Evolutionary conservation across 2,329 filamentous ascomycete genomes (phyloP), one percentile per base, ranked within the genome.

Genomic region (Grosmannia serpens): DNA sequence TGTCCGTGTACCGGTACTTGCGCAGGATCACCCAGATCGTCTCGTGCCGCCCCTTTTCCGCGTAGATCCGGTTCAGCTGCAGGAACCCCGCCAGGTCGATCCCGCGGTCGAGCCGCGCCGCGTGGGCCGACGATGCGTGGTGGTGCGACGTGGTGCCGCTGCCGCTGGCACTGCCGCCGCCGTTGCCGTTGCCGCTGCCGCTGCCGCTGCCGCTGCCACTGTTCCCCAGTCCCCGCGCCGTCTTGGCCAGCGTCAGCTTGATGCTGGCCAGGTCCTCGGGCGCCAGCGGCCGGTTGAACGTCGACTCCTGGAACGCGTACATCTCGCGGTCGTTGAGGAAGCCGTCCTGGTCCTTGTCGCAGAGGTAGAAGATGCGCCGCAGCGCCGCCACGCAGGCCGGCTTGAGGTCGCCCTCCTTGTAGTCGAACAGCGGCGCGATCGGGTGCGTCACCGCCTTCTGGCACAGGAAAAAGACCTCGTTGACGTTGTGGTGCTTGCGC

Each of bases 361-460:
- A 95, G 4, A 99, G 81, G 68, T 95, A 97, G 73, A 99, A 99
- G 56, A 99, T 89, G 54, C 94, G 82, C 66, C 86, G 89, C 56
- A 99, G 73, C 3, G 94, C 94, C 47, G 88, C 87, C 13, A 95
- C 82, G 41, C 92, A 94, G 0, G 88, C 88, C 0, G 91, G 91
- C 73, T 99, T 99, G 56, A 99, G 76, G 59, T 84, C 81, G 1
- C 78, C 84, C 72, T 99, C 94, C 73, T 97, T 99, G 60, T 95
- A 91, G 72, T 99, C 94, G 70, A 95, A 99, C 6, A 99, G 80
- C 8, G 94, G 94, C 1, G 94, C 92, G 64, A 99, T 95, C 0
- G 94, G 94, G 70, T 97, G 91, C 2, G 91, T 96, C 65, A 99
- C 92, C 22, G 94, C 94, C 69, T 97, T 97, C 71, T 99, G 94